These are phyloP conservation scores for Rhododendron henanense DNA, from an alignment of 148 eudicot genomes.

Conservation along the genomic window DNA sequence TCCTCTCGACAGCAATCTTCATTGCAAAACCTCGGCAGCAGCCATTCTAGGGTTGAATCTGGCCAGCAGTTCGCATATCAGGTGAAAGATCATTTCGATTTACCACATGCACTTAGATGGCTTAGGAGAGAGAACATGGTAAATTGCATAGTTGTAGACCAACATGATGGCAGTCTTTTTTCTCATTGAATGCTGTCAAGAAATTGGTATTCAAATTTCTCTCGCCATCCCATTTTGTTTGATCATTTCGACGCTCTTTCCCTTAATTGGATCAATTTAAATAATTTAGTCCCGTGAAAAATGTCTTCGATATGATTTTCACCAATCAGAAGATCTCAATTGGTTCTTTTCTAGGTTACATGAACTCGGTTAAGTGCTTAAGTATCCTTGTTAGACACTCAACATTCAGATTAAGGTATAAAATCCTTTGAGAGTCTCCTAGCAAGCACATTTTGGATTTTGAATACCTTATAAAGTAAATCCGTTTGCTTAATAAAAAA, in stretches of 20 bases:
- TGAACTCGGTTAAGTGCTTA: neutral
- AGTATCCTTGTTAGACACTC: neutral
- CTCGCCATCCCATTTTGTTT: neutral
- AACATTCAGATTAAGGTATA: neutral
- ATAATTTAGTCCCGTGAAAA: neutral
- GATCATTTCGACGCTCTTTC: neutral
- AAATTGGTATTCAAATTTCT: neutral
- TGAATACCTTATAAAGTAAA: neutral
- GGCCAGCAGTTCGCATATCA: neutral
- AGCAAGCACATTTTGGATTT: neutral
- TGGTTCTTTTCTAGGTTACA: neutral
- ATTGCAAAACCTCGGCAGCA: neutral
- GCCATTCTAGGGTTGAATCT: neutral
- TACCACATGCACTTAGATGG: neutral
- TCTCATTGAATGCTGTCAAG: neutral
- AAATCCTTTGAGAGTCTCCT: neutral
- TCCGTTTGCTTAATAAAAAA: neutral
- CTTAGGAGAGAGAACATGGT: neutral
- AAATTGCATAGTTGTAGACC: neutral
- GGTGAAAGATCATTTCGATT: neutral
- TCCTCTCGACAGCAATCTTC: neutral
- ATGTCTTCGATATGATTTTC: neutral
- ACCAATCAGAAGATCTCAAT: neutral
- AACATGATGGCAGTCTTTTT: neutral
- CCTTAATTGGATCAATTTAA: neutral